Base-by-base conservation (phyloP, 176 grass and related monocot genomes). In the sorghum (Sorghum bicolor) region DNA sequence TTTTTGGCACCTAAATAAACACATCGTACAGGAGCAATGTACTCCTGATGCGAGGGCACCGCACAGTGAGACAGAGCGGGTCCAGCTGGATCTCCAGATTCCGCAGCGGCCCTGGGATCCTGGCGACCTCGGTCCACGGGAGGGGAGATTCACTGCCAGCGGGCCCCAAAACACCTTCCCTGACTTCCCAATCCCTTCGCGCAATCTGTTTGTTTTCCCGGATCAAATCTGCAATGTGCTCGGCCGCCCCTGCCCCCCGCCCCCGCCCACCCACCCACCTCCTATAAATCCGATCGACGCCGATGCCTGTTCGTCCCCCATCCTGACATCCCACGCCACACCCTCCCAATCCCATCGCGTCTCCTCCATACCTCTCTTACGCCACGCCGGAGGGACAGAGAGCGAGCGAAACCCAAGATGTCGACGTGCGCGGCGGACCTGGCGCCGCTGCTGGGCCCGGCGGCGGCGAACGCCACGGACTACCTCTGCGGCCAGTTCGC, bases 341-440 rank as follows among this genome's bases (percentile, higher is more conserved):
- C 64, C 78, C 44, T 53, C 45, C 78, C 43, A 34, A 16, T 37
- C 47, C 62, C 29, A 28, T 75, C 28, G 26, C 72, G 4, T 52
- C 28, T 58, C 39, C 8, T 41, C 34, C 76, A 40, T 40, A 26
- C 77, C 10, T 75, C 20, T 31, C 41, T 20, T 14, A 47, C 16
- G 11, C 45, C 8, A 52, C 50, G 50, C 19, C 19, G 52, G 52
- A 55, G 22, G 4, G 38, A 13, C 22, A 11, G 15, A 31, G 31
- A 5, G 31, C 24, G 0, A 28, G 57, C 36, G 65, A 10, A 10
- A 17, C 8, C 25, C 26, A 20, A n/a, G 74, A 97, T 97, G 95
- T 86, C 92, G 75, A 94, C 88, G 70, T 94, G 92, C 83, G 71
- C 90, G 84, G 79, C 86, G 36, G 79, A 91, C 79, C 82, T 97